A percentile compares a stretch with the other conserved stretches of the same genome.
Evolutionary conservation across 2,329 filamentous ascomycete genomes (phyloP).

Genomic region (Lasiodiplodia gonubiensis): DNA sequence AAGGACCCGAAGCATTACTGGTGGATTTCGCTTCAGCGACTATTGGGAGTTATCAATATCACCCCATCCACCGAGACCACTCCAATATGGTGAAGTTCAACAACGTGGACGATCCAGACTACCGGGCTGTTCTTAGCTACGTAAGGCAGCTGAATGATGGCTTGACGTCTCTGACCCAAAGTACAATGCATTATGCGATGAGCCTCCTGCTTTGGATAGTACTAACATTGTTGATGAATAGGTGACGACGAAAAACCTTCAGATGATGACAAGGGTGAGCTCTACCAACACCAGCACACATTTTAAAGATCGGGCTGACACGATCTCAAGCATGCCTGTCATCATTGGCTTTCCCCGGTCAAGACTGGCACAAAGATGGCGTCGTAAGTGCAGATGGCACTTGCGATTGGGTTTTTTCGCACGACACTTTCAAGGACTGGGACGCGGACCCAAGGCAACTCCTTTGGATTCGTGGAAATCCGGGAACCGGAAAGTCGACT

Average conservation of each 20-base stretch:
- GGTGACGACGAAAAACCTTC: background rate
- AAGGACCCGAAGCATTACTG: background rate
- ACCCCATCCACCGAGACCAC: background rate
- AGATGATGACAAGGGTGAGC: background rate
- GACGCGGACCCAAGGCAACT: background rate
- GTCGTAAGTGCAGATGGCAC: background rate
- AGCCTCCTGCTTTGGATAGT: too few relatives aligned
- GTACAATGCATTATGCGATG: background rate
- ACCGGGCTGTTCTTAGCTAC: background rate
- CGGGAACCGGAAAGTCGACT: background rate
- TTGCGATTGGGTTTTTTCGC: background rate
- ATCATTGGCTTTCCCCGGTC: background rate
- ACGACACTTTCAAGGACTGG: background rate
- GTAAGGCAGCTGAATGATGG: background rate
- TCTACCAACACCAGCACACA: background rate
- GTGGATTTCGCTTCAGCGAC: background rate
- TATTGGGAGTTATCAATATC: background rate
- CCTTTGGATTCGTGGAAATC: background rate
- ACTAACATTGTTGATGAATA: background rate
- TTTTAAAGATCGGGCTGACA: background rate
- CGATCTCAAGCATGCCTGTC: background rate
- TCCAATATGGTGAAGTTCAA: slow-evolving; percentile 1
- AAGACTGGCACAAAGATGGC: background rate
- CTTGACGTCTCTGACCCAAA: too few relatives aligned
- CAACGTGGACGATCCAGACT: background rate